These are phyloP conservation scores for Stylosanthes scabra DNA, from an alignment of 331 rosid genomes.

Conservation along the genomic window DNA sequence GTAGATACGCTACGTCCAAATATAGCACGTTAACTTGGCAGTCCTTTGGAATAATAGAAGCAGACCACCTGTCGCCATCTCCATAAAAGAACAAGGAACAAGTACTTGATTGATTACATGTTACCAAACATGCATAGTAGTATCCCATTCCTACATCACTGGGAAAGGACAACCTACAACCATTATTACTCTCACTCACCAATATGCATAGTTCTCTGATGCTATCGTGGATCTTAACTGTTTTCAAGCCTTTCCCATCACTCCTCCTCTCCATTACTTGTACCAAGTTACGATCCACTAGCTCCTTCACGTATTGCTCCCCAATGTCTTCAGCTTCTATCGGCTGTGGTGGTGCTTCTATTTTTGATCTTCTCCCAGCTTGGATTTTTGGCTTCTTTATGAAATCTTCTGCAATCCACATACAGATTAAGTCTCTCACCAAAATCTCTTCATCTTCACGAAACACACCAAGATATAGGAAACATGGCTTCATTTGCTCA, in stretches of 20 bases:
- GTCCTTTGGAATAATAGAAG: no score
- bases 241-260: conserved; percentile 31
- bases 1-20: not conserved
- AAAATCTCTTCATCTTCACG: conserved; percentile 2
- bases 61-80: not conserved
- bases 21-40: not conserved
- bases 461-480: not conserved
- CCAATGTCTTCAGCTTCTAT: not conserved
- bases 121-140: no score
- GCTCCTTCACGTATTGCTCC: conserved; percentile 28
- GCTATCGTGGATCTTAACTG: conserved; percentile 29
- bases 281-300: conserved; percentile 33
- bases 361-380: not conserved
- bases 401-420: conserved; percentile 2
- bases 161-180: not conserved
- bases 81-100: not conserved
- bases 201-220: not conserved
- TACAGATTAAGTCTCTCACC: not conserved
- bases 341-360: no score
- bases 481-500: conserved; percentile 7
- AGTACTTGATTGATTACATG: not conserved
- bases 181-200: not conserved
- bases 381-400: not conserved
- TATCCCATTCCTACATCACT: no score
- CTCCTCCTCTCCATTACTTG: conserved; percentile 30